Base-by-base conservation (phyloP, 179 eudicot species). In the Spergularia azorica region DNA sequence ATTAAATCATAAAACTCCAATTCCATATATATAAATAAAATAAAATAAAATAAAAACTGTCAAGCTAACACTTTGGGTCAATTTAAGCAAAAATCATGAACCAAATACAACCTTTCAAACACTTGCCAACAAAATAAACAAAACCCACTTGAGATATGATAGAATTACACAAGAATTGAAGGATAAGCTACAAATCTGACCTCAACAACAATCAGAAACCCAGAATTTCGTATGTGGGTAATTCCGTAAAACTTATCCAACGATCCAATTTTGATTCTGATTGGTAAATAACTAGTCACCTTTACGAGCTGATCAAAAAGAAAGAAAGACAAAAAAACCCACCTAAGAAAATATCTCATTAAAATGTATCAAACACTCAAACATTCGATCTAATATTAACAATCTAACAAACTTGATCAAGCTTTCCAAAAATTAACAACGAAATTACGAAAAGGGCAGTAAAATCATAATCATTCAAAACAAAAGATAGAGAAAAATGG, bases 1-100 rank as follows among this genome's bases (percentile, higher is more conserved):
- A 48, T 15, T 8, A 5, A 10, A 64, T 21, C 9, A 17, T 52
- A 73, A 79, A 79, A 77, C 73, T 79, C 81, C 61, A 73, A 66
- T 21, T 32, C 0, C 20, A 11, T 4, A 57, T 54, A 13, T 20
- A 2, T 2, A 2, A 48, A 13, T 51, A 41, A 18, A 10, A 2
- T 39, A 46, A 1, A 57, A 15, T 41, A 2, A 63, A 52, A 15
- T 0, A 21, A 9, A 12, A 20, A 16, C 48, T 4, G 32, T 59
- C 75, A 62, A 77, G 62, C 16, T 54, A 54, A 54, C 13, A 54
- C 5, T 43, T 43, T 43, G 48, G 48, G 48, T 54, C 58, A 54
- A 54, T 54, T 12, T 6, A 12, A 7, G 16, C 58, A 11, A 0
- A 54, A 11, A 54, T 54, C 13, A 54, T 54, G 16, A 10, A 54